These are phyloP conservation scores for Erigeron philadelphicus DNA, from an alignment of 140 eudicot genomes.

Conservation along the genomic window DNA sequence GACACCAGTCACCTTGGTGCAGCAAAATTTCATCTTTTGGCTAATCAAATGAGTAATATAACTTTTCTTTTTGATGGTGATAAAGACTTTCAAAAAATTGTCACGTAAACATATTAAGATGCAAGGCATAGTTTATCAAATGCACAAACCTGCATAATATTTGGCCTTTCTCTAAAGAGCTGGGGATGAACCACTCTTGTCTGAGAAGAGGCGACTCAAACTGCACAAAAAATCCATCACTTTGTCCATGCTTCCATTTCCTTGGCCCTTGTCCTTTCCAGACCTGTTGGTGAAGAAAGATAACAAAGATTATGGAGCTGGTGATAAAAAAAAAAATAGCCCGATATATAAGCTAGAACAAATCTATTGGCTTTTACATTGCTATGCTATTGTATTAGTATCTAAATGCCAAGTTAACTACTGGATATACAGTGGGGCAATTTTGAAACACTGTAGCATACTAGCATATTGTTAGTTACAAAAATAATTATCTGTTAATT, in stretches of 20 bases:
- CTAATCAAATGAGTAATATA: too few species aligned
- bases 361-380: too few species aligned
- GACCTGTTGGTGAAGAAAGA: conserved; percentile 37
- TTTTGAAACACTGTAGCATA: too few species aligned
- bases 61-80: too few species aligned
- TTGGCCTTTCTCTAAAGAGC: conserved; percentile 75
- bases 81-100: background rate
- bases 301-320: background rate
- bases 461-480: too few species aligned
- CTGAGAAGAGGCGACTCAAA: conserved; percentile 65
- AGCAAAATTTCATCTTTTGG: too few species aligned
- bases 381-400: too few species aligned
- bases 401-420: too few species aligned
- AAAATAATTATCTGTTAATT: too few species aligned
- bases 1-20: too few species aligned
- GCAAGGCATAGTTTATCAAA: conserved; percentile 20
- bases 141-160: conserved; percentile 71
- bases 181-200: conserved; percentile 81
- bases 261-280: conserved; percentile 98
- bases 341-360: too few species aligned
- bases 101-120: background rate
- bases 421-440: too few species aligned
- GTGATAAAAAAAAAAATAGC: background rate
- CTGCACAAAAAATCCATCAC: conserved; percentile 86
- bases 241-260: conserved; percentile 95